Conservation (phyloP, 306 rosid genomes). For the Cyamopsis tetragonoloba region DNA sequence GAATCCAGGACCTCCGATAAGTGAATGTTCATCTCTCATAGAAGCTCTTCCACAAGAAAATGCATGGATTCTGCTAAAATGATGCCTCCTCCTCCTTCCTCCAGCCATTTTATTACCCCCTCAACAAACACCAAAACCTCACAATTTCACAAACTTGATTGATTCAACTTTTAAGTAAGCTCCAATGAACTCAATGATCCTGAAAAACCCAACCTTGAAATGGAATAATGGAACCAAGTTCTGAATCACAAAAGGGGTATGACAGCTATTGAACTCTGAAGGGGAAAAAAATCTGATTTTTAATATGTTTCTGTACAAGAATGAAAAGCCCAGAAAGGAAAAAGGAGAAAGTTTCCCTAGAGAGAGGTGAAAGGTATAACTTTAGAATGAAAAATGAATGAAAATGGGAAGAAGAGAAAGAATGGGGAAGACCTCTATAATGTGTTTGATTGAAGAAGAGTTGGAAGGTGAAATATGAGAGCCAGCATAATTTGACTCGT, state of each 20-base stretch:
- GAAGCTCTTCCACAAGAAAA: constrained; percentile 73
- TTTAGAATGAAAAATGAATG: constrained; percentile 4
- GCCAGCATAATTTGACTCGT: constrained; percentile 43
- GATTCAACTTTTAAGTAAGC: neutral
- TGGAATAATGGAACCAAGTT: constrained; percentile 7
- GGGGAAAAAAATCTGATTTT: too few relatives aligned
- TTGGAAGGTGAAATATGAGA: constrained; percentile 12
- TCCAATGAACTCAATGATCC: constrained; percentile 3
- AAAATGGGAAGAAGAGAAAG: neutral
- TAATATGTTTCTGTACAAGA: constrained; percentile 1
- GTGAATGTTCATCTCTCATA: constrained; percentile 61
- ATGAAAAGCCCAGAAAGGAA: constrained; percentile 23
- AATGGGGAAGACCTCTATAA: neutral
- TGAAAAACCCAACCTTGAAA: neutral
- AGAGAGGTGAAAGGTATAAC: constrained; percentile 15
- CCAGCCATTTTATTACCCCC: constrained; percentile 58
- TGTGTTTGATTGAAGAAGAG: constrained; percentile 23
- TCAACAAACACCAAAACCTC: neutral
- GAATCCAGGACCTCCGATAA: constrained; percentile 94
- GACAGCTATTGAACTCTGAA: too few relatives aligned
- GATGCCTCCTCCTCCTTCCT: constrained; percentile 57
- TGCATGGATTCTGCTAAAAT: constrained; percentile 80
- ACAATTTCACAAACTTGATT: neutral
- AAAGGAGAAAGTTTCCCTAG: neutral
- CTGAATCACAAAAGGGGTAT: too few relatives aligned